Evolutionary conservation across 768 basidiomycete species (phyloP), one percentile per base, ranked within the genome.

Genomic region (Hemileccinum rubropunctum): DNA sequence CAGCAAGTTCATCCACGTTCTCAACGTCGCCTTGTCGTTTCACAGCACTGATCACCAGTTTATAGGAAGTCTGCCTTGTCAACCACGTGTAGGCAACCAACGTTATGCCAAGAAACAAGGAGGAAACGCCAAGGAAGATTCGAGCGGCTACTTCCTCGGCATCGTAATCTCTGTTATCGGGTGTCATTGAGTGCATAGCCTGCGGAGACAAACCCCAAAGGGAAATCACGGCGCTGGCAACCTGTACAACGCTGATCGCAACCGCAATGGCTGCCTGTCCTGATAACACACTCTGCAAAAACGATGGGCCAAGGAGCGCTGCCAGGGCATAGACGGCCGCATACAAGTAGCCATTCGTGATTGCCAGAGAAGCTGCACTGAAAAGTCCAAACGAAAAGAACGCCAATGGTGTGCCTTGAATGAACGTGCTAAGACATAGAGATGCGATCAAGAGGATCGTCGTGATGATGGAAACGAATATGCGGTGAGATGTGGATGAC

Each of bases 221-320:
- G 11, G 84, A 84, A 3, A 76, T 69, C 2, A 73, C 63, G 6
- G 85, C 77, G 51, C 87, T 82, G 32, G 85, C 54, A 7, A 91
- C 76, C 61, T 92, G 88, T 0, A 89, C 83, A 1, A 74, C 70
- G 44, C 88, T 88, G 48, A 93, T 82, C 3, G 80, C 82, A 10
- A 93, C 86, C 0, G 86, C 91, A 3, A 92, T 83, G 2, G 85
- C 87, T 1, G 86, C 90, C 67, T 92, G 88, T 7, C 89, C 91
- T 3, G 87, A 80, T 75, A 92, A 81, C 63, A 87, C 72, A 32
- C 82, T 73, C 63, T 91, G 86, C 39, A 92, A 78, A 10, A 83
- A 81, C 7, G 73, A 63, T 3, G 84, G 79, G 0, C 91, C 91
- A 58, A 91, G 88, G 11, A 90, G 71, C 0, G 88, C 84, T 2